Conservation (phyloP, 208 protist species). For the Leishmania turanica region DNA sequence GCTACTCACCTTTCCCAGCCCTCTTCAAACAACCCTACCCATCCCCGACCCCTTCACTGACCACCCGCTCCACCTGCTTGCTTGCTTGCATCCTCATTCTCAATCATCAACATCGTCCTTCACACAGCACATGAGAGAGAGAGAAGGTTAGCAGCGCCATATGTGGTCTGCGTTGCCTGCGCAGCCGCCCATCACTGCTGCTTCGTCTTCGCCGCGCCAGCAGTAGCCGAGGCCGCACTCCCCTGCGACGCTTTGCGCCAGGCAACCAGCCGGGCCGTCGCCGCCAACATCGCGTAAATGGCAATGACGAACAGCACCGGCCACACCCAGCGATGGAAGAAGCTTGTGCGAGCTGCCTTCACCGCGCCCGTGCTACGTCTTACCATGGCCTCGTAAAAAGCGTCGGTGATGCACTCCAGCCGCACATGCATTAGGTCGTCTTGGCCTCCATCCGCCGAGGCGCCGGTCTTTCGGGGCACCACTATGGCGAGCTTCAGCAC, state of each 20-base stretch:
- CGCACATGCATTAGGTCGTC: slow-evolving; percentile 20
- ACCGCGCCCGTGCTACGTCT: slow-evolving; percentile 5
- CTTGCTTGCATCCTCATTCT: not conserved
- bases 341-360: slow-evolving; percentile 26
- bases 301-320: slow-evolving; percentile 38
- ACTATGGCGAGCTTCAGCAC: slow-evolving; percentile 19
- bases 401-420: slow-evolving; percentile 37
- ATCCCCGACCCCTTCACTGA: not conserved
- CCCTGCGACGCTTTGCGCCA: slow-evolving; percentile 8
- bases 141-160: not conserved
- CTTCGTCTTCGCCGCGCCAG: slow-evolving; percentile 10
- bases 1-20: not conserved
- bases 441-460: not conserved
- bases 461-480: not conserved
- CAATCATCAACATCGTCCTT: not conserved
- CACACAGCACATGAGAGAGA: not conserved
- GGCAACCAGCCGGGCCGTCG: slow-evolving; percentile 12
- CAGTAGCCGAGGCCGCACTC: not conserved
- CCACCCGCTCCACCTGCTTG: not conserved
- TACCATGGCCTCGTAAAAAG: slow-evolving; percentile 20
- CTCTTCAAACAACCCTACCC: not conserved
- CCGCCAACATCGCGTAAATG: slow-evolving; percentile 41
- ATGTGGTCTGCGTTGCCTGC: not conserved
- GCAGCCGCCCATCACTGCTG: slow-evolving; percentile 15
- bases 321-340: slow-evolving; percentile 44